Evolutionary conservation across 176 grass and related monocot genomes (phyloP).

Genomic region (Stipa capillata): DNA sequence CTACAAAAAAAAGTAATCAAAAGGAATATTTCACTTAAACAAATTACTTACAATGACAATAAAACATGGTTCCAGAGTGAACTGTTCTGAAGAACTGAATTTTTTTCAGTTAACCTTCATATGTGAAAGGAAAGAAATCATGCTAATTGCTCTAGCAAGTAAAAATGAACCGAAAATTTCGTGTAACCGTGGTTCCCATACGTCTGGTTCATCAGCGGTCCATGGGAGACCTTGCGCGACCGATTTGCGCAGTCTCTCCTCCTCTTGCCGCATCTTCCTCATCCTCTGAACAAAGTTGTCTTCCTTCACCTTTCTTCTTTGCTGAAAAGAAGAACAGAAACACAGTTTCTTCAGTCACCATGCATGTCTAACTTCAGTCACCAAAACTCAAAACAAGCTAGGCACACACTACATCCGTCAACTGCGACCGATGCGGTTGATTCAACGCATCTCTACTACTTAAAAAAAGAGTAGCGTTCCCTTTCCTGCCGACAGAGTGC

Average conservation of each 20-base stretch:
- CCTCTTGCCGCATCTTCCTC: constrained; percentile 54
- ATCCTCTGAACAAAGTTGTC: constrained; percentile 47
- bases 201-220: constrained; percentile 77
- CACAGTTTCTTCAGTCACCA: not conserved
- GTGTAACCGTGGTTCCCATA: not conserved
- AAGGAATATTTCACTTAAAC: not conserved
- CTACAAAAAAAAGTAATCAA: not conserved
- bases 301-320: constrained; percentile 77
- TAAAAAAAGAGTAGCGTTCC: no score
- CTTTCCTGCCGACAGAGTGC: no score
- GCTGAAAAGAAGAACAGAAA: constrained; percentile 20
- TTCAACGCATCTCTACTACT: no score
- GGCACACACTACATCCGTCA: no score
- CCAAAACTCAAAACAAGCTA: no score
- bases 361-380: not conserved
- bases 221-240: constrained; percentile 66
- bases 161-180: not conserved
- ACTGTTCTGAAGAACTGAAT: no score
- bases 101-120: not conserved
- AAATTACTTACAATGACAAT: not conserved
- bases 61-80: no score
- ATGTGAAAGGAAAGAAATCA: not conserved
- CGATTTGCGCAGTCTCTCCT: constrained; percentile 60
- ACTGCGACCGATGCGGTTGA: no score
- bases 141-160: not conserved